Evolutionary conservation across 2,329 filamentous ascomycete species (phyloP), one percentile per base, ranked within the genome.

Genomic region (Aspergillus ibericus): DNA sequence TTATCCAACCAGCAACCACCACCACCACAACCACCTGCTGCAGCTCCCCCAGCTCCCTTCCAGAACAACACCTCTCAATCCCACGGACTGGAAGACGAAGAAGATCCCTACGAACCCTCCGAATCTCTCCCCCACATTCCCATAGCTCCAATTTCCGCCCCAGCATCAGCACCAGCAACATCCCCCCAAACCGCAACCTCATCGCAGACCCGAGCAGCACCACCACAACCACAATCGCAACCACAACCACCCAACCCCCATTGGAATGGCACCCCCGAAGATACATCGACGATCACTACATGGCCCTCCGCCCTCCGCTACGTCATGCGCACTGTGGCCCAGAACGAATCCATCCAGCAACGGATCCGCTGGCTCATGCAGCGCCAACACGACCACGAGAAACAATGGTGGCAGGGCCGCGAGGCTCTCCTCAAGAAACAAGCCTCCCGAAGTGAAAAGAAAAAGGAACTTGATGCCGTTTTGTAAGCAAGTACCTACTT

Each of bases 381-480:
- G 55, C 81, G 85, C 42, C 87, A 90, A 70, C 82, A 86, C 65
- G 79, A 81, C 40, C 83, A 89, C 65, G 85, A 89, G 63, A 80
- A 80, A 63, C 81, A 84, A 63, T 90, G 87, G 82, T 85, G 81
- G 75, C 71, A 77, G 25, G 81, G 80, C 1, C 79, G 85, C 2
- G 71, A 82, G 57, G 81, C 77, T 6, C 69, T 87, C 22, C 66
- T 85, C 5, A 72, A 78, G 32, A 82, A 81, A 58, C 84, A 86
- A 58, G 72, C 68, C n/a, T 73, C 77, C 1, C 76, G 84, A 58
- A 77, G 75, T 4, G 81, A 82, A 58, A 82, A 82, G 52, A 81
- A 84, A 61, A 78, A 78, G 63, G 81, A 81, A 60, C 70, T 85
- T 18, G 80, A 85, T 64, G 80, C 80, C 44, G 80, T 85, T 1